phyloP scores from a whole-genome alignment of 2,329 filamentous ascomycete species.

The Orbilia oligospora region DNA sequence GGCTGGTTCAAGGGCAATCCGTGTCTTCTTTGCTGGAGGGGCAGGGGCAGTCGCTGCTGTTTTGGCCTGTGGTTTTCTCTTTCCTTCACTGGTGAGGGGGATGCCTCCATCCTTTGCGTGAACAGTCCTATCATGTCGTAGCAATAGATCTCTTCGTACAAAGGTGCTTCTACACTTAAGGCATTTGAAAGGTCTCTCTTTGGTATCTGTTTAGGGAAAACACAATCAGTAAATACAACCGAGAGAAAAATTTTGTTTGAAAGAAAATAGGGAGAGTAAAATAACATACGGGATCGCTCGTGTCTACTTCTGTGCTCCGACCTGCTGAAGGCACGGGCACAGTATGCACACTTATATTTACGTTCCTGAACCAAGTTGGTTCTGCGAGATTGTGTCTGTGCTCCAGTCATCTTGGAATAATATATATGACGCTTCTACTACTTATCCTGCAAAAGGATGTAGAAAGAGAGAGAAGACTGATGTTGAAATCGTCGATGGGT shows the following conservation, averaged over 20 bases:
- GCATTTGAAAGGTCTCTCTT: conserved; percentile 98
- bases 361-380: conserved; percentile 79
- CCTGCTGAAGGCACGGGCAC: conserved; percentile 95
- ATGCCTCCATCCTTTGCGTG: conserved; percentile 98
- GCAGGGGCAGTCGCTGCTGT: conserved; percentile 68
- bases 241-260: neutral
- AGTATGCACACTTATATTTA: conserved; percentile 99
- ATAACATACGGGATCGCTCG: conserved; percentile 95
- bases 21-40: conserved; percentile 56
- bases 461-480: conserved; percentile 56
- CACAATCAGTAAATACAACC: conserved; percentile 2
- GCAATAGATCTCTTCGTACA: conserved; percentile 93
- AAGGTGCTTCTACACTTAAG: conserved; percentile 98
- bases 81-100: conserved; percentile 92
- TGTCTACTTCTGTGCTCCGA: conserved; percentile 97
- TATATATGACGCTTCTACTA: conserved; percentile 52
- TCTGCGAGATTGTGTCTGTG: conserved; percentile 65
- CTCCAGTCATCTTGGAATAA: conserved; percentile 76
- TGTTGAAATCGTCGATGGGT: conserved; percentile 64
- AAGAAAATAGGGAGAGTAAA: conserved; percentile 24
- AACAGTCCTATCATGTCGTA: conserved; percentile 97
- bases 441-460: conserved; percentile 34
- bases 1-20: conserved; percentile 83
- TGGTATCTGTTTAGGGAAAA: conserved; percentile 79
- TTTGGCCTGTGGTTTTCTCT: conserved; percentile 85